Percentiles rank a stretch among this genome's conserved stretches.
phyloP scores from a whole-genome alignment of 352 stramenopile genomes.

The Plasmopara muralis region DNA sequence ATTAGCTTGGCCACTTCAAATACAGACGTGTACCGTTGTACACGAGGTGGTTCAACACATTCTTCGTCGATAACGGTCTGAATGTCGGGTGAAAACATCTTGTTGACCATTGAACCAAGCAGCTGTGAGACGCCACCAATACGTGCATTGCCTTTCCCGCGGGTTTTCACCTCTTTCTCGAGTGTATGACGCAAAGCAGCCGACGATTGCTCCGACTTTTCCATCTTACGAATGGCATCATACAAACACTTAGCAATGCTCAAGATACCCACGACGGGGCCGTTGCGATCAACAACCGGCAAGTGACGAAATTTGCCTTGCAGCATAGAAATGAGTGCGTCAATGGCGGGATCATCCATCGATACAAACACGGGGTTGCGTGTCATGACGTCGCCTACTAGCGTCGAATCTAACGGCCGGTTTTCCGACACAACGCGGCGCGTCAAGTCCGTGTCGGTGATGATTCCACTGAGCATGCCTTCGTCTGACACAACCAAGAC shows the following conservation, averaged over 20 bases:
- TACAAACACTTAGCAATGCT: conserved; percentile 99
- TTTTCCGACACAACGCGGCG: conserved; percentile 79
- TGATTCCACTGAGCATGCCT: conserved; percentile 90
- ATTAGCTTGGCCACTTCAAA: conserved; percentile 92
- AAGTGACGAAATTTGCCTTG: conserved; percentile 85
- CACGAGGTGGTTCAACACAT: conserved; percentile 59
- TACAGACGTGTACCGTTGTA: conserved; percentile 87
- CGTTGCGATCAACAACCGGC: conserved; percentile 71
- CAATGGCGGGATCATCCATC: conserved; percentile 75
- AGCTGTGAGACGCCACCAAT: conserved; percentile 53
- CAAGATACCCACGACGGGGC: conserved; percentile 91
- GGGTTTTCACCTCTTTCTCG: conserved; percentile 68
- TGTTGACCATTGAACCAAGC: conserved; percentile 80
- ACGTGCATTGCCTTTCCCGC: conserved; percentile 21
- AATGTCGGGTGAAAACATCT: conserved; percentile 84
- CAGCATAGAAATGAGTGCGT: conserved; percentile 80
- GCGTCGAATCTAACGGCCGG: conserved; percentile 54
- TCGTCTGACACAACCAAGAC: conserved; percentile 88
- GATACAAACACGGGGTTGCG: conserved; percentile 79
- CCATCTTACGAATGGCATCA: conserved; percentile 96
- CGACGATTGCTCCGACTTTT: conserved; percentile 85
- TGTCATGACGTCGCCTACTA: conserved; percentile 79
- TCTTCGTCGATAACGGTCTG: conserved; percentile 82
- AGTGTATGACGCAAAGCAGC: conserved; percentile 63
- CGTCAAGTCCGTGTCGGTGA: conserved; percentile 91